Evolutionary conservation across 2,329 filamentous ascomycete genomes (phyloP).

Genomic region (Dothistroma pini): DNA sequence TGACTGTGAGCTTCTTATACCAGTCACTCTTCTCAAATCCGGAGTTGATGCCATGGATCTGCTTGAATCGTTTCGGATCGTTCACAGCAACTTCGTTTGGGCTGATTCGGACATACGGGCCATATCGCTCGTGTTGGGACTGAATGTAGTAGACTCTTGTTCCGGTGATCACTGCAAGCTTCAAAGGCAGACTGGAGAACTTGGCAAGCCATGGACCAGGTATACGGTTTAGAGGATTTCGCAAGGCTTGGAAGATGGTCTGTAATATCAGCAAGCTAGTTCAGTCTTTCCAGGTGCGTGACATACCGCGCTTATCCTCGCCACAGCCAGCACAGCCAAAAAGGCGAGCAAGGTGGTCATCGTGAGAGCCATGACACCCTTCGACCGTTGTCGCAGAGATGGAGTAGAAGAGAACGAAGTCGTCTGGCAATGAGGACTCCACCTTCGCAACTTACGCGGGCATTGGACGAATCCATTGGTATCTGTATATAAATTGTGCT

Average conservation of each 20-base stretch:
- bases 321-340: no score
- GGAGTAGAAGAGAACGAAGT: no score
- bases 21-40: slow-evolving; percentile 30
- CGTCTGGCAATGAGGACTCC: no score
- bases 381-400: no score
- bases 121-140: slow-evolving; percentile 35
- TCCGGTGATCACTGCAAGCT: slow-evolving; percentile 37
- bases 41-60: slow-evolving; percentile 31
- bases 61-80: slow-evolving; percentile 27
- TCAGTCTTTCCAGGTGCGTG: no score
- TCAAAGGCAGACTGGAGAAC: slow-evolving; percentile 32
- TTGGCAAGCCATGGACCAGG: slow-evolving; percentile 30
- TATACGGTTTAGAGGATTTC: slow-evolving; percentile 27
- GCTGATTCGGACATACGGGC: slow-evolving; percentile 30
- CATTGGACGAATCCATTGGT: no score
- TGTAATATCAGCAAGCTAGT: not conserved
- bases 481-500: no score
- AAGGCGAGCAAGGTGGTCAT: no score
- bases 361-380: no score
- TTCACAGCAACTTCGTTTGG: slow-evolving; percentile 32
- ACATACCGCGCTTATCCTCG: no score
- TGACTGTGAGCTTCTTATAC: slow-evolving; percentile 26
- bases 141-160: slow-evolving; percentile 41
- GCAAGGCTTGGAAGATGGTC: slow-evolving; percentile 1
- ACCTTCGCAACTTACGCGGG: no score